Conservation (phyloP, 768 basidiomycete species). For the Tricholoma matsutake region DNA sequence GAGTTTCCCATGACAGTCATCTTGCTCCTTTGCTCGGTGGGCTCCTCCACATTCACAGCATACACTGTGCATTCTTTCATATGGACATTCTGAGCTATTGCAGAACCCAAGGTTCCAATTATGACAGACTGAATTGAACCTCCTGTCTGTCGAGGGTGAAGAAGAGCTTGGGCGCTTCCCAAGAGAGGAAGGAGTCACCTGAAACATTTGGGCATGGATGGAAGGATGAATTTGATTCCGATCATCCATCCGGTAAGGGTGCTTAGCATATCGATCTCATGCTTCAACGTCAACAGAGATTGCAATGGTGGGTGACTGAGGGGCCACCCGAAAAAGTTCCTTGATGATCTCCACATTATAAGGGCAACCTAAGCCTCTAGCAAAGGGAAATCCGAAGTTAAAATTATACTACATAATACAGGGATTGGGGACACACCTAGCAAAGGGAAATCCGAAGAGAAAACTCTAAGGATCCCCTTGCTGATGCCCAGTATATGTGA, state of each 20-base stretch:
- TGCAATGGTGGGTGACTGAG: background rate
- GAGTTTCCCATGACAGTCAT: background rate
- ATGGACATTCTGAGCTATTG: background rate
- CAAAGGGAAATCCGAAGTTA: too few species aligned
- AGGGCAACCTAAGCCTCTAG: too few species aligned
- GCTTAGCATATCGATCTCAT: background rate
- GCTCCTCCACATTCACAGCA: background rate
- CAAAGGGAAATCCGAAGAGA: too few species aligned
- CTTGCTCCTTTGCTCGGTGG: background rate
- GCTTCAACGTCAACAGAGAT: background rate
- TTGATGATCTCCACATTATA: background rate
- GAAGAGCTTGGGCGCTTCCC: background rate
- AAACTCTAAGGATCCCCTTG: too few species aligned
- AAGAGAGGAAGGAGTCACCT: background rate
- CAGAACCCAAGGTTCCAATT: background rate
- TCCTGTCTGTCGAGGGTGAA: background rate
- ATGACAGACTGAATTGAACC: background rate
- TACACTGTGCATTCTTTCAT: background rate
- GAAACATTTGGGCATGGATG: background rate
- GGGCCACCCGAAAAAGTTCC: background rate
- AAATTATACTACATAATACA: too few species aligned
- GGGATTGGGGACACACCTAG: too few species aligned
- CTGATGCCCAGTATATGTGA: too few species aligned
- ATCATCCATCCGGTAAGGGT: slow-evolving; percentile 9
- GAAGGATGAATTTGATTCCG: background rate